These are phyloP conservation scores for Thymus mandschuricus DNA, from an alignment of 257 asterid species.

Conservation along the genomic window DNA sequence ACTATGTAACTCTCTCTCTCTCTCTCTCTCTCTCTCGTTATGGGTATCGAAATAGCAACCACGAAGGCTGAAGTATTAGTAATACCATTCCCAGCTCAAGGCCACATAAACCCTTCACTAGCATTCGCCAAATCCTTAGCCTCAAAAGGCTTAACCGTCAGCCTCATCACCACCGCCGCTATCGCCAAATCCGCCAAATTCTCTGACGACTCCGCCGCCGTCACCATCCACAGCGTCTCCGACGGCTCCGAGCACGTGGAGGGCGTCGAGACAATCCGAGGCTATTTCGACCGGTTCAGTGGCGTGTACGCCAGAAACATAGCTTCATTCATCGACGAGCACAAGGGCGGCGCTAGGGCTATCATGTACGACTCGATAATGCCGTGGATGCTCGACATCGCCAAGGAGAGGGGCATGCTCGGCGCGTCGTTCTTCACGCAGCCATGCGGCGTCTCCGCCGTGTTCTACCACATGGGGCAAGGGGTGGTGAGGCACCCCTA, in stretches of 20 bases:
- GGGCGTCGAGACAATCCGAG: slow-evolving; percentile 8
- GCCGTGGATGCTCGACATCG: slow-evolving; percentile 45
- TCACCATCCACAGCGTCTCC: slow-evolving; percentile 38
- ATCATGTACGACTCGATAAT: slow-evolving; percentile 40
- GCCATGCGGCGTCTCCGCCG: slow-evolving; percentile 38
- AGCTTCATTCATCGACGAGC: slow-evolving; percentile 30
- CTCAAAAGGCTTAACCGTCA: slow-evolving; percentile 38
- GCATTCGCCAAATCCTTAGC: slow-evolving; percentile 52
- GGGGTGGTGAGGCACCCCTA: slow-evolving; percentile 33
- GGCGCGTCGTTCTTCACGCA: slow-evolving; percentile 54
- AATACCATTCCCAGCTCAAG: slow-evolving; percentile 56
- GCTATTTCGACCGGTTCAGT: slow-evolving; percentile 30
- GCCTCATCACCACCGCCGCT: slow-evolving; percentile 34
- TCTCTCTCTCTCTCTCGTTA: no score
- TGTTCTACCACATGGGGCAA: slow-evolving; percentile 43
- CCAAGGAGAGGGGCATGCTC: slow-evolving; percentile 33
- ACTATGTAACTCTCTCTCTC: background rate
- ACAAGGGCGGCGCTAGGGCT: background rate
- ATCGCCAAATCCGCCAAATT: slow-evolving; percentile 18
- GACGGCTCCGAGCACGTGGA: slow-evolving; percentile 27
- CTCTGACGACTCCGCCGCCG: background rate
- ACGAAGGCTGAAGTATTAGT: slow-evolving; percentile 36
- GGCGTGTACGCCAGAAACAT: slow-evolving; percentile 19
- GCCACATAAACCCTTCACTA: slow-evolving; percentile 60
- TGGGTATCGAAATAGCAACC: slow-evolving; percentile 15